Conservation (phyloP, 176 grass and related monocot species). For the Eleusine indica region DNA sequence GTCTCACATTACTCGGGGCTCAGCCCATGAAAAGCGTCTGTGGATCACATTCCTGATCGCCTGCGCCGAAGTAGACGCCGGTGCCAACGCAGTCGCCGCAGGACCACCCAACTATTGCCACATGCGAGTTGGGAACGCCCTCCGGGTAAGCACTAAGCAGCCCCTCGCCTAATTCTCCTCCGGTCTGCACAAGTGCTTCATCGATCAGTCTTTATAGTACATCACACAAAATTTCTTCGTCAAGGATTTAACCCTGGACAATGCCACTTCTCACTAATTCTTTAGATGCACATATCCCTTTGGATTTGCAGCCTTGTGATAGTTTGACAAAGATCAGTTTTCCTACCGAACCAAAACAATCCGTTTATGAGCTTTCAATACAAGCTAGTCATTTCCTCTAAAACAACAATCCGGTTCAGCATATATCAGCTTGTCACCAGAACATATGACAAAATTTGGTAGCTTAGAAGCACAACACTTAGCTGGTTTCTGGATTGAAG, state of each 20-base stretch:
- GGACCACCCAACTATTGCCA: too few species aligned
- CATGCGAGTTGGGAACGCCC: too few species aligned
- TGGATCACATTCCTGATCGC: too few species aligned
- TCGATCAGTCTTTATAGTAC: neutral
- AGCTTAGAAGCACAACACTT: neutral
- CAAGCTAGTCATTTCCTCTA: neutral
- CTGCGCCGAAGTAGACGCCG: too few species aligned
- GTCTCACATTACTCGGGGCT: too few species aligned
- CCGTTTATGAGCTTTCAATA: neutral
- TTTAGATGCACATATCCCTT: neutral
- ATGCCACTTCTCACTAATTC: neutral
- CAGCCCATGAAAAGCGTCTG: neutral
- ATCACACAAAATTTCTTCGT: neutral
- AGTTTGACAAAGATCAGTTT: neutral
- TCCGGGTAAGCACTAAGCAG: too few species aligned
- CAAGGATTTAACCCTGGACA: neutral
- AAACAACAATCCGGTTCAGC: too few species aligned
- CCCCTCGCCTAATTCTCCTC: too few species aligned
- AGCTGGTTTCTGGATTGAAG: neutral
- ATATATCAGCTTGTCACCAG: neutral
- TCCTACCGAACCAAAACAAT: neutral
- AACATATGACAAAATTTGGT: neutral
- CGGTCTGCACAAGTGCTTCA: neutral
- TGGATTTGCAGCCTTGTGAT: neutral
- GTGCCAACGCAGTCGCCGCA: too few species aligned